Base-by-base conservation (phyloP, 2,329 filamentous ascomycete species). In the Cyphellophora attinorum region DNA sequence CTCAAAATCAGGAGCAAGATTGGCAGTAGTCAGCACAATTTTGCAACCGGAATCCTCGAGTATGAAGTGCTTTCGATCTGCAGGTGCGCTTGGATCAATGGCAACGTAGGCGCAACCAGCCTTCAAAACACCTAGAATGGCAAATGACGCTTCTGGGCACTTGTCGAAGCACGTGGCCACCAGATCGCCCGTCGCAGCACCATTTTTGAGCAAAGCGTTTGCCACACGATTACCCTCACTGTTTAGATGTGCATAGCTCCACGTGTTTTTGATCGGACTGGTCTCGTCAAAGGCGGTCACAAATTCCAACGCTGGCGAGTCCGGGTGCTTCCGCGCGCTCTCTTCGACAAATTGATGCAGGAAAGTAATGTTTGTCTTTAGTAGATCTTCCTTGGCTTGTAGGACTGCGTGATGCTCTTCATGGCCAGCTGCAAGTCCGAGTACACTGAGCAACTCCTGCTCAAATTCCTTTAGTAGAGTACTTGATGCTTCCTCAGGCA, bases 121-220 rank as follows among this genome's bases (percentile, higher is more conserved):
- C 54, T 93, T 93, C 19, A 93, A 60, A 35, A 91, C 79, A 1
- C 85, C 85, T 2, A 93, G 62, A 25, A 93, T 86, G 0, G 80
- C 72, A 48, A 91, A 84, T 23, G 84, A 88, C 0, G 85, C 85
- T 51, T 89, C 81, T 0, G 85, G 79, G 41, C 80, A 88, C 52
- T 93, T 93, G 37, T 85, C 76, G 49, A 93, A 93, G 51, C 81
- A 85, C 6, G 89, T 69, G 0, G 76, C 84, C 14, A 93, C 65
- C 4, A 88, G 74, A 16, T 62, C 62, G 1, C 82, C 79, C 0
- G 72, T 62, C 0, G 53, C 42, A 1, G 74, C 58, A 2, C 65
- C 68, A 13, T 65, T 55, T 0, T 55, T 46, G 1, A 63, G 52
- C 1, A 93, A 61, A 10, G 88, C 53, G 34, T 79, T 67, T 0